These are phyloP conservation scores for Hypoxylon sp. DNA, from an alignment of 2,329 filamentous ascomycete species.

Conservation along the genomic window DNA sequence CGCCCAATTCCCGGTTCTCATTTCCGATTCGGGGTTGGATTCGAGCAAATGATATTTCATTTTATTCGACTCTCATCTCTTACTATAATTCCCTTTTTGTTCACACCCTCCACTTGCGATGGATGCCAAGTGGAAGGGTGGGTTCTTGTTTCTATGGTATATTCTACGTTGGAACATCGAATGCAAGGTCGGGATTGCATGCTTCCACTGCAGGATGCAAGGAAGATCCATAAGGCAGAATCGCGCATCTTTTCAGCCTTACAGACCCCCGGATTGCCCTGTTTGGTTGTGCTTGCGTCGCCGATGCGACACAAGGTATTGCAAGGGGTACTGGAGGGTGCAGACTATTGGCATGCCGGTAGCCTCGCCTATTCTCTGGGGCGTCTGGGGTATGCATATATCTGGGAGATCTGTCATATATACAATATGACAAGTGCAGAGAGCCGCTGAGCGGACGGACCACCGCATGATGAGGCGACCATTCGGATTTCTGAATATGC, in stretches of 20 bases:
- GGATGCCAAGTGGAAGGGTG: not conserved
- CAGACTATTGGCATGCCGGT: conserved; percentile 19
- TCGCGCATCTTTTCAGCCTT: conserved; percentile 36
- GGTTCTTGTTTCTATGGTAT: conserved; percentile 12
- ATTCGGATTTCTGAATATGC: conserved; percentile 4
- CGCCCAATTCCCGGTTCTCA: conserved; percentile 6
- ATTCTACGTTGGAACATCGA: conserved; percentile 19
- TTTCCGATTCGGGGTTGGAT: conserved; percentile 16
- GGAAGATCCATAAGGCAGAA: conserved; percentile 37
- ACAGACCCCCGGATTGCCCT: conserved; percentile 24
- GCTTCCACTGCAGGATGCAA: conserved; percentile 39
- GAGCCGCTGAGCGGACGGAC: conserved; percentile 19
- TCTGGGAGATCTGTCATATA: conserved; percentile 12
- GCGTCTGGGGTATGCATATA: conserved; percentile 29
- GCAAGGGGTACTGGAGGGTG: conserved; percentile 10
- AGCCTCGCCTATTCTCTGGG: conserved; percentile 17
- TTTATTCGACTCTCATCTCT: conserved; percentile 26
- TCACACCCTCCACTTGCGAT: not conserved
- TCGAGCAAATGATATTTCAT: conserved; percentile 1
- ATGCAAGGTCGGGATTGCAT: conserved; percentile 28
- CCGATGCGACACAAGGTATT: conserved; percentile 36
- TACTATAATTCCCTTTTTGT: conserved; percentile 16
- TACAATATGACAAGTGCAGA: conserved; percentile 10
- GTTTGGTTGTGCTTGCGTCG: conserved; percentile 26
- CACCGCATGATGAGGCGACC: conserved; percentile 10